Evolutionary conservation across 441 rosid species (phyloP), one percentile per base, ranked within the genome.

Genomic region (Gossypium davidsonii): DNA sequence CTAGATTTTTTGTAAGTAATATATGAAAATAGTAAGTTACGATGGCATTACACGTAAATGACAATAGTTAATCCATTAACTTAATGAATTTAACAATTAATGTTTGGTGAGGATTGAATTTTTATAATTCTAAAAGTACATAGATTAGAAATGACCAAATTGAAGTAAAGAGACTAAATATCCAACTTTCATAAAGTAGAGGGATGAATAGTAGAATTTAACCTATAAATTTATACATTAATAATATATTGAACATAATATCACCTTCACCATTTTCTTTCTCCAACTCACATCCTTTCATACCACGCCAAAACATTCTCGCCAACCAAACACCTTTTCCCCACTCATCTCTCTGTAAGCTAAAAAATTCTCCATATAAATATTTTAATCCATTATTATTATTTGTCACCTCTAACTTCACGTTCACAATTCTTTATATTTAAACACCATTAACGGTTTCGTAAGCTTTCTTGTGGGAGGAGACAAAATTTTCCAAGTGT

Each of bases 391-490:
- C 7, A 39, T 20, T 15, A 25, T 14, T 37, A 65, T 42, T 20
- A 42, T 53, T 26, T 18, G 18, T 57, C 17, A 58, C 37, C 17
- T 21, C 44, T 42, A 28, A 60, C 44, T 14, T 18, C 23, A 20
- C 18, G 25, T 59, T 28, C 15, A 12, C 58, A 1, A 0, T 25
- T 49, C 57, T 51, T 67, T 48, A 51, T 59, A 51, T 59, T 59
- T 42, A 64, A 70, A 46, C 14, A 76, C 65, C 77, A 69, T 74
- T 77, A 84, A 85, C 86, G 80, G 82, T 77, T 75, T 66, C 61
- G 6, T 14, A 37, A 66, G 63, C 17, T 60, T 9, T 42, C 84
- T 80, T 71, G 90, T 84, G 85, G 85, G 89, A 79, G 85, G 89
- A 79, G 79, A 81, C 44, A 77, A 37, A 6, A 11, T 60, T 52